Base-by-base conservation (phyloP, 495 filamentous ascomycete genomes). In the Lasiosphaeris hirsuta region DNA sequence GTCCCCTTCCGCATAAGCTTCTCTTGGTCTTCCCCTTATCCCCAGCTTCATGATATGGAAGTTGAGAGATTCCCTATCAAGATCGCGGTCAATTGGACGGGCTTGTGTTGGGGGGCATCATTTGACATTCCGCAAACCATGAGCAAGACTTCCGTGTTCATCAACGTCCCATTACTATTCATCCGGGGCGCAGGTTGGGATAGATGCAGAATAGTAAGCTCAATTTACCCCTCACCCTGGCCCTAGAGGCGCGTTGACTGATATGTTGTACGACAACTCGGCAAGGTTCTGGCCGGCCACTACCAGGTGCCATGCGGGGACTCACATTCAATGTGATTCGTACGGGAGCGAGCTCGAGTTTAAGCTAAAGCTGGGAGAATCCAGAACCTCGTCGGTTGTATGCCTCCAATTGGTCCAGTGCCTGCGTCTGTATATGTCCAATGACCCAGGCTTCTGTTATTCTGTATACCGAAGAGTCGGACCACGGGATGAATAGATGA, bases 141-240 rank as follows among this genome's bases (percentile, higher is more conserved):
- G 23, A 30, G 23, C 23, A 5, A 30, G 23, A 30, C 23, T 30
- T 2, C 5, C 2, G 5, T 30, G 23, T 2, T 5, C 23, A 30
- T 30, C 23, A 30, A 30, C 23, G 23, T 30, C 23, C 23, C 23
- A 30, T 30, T 5, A 30, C 23, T 5, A 30, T 30, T 30, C 23
- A 30, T 30, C 23, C 23, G 23, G 30, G 46, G 37, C 41, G 44
- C 43, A 57, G 39, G 19, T n/a, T 23, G 33, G 19, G 38, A 44
- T 54, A 30, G 34, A n/a, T 18, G 10, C 37, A 43, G 36, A 57
- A 48, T 36, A 47, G 51, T 38, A 35, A 45, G 15, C 17, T 30
- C 48, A 30, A 53, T 57, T 53, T 64, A 66, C 64, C 62, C 64
- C 57, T 66, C 61, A 63, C 49, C 60, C 54, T 45, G 38, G 51